Conservation (phyloP, 2,329 filamentous ascomycete genomes). For the Fusarium succisae region DNA sequence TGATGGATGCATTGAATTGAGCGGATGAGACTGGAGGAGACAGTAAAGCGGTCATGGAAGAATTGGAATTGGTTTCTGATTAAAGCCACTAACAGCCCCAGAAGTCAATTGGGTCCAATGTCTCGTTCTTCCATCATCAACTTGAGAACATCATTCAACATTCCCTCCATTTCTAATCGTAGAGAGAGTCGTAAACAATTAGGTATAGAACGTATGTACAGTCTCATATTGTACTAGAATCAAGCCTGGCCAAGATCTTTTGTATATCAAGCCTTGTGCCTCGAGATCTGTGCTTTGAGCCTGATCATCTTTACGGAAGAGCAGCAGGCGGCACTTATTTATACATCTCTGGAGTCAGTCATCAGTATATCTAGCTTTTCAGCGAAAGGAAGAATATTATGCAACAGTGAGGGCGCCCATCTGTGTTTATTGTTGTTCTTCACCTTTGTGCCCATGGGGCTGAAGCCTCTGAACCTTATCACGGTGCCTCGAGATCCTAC, state of each 20-base stretch:
- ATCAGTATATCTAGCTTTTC: no score
- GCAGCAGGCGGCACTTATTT: no score
- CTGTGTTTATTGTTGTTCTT: no score
- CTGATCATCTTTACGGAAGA: no score
- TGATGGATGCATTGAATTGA: background rate
- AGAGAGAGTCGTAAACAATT: fast-evolving
- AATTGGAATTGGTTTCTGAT: fast-evolving
- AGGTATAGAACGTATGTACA: fast-evolving
- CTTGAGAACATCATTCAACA: background rate
- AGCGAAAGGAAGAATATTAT: no score
- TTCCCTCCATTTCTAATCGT: fast-evolving
- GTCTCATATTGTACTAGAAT: fast-evolving
- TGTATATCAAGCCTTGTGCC: fast-evolving
- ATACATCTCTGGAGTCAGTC: no score
- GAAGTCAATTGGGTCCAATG: fast-evolving
- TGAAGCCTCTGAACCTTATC: no score
- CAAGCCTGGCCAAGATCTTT: fast-evolving
- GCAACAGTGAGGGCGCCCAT: no score
- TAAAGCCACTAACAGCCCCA: no score
- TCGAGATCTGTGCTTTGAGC: background rate
- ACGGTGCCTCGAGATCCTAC: background rate
- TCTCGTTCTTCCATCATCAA: background rate
- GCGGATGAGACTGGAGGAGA: fast-evolving
- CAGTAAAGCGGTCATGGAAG: no score
- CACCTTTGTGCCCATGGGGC: no score